Base-by-base conservation (phyloP, 2,329 filamentous ascomycete species). In the Penicillium nordicum region DNA sequence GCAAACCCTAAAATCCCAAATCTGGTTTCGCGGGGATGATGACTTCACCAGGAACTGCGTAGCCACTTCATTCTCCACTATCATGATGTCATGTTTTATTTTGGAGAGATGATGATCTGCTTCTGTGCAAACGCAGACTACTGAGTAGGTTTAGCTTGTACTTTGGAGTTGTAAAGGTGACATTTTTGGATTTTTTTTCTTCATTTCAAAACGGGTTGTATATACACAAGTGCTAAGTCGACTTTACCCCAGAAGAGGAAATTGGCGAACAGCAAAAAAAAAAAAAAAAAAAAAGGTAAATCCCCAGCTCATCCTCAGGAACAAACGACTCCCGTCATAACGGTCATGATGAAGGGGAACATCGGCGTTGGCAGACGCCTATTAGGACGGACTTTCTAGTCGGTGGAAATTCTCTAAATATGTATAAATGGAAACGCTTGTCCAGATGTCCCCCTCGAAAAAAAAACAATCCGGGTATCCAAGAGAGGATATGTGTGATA, bases 251-350 rank as follows among this genome's bases (percentile, higher is more conserved):
- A 18, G 32, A 29, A 18, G 46, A 53, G 29, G 21, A 45, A 32
- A 32, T n/a, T 21, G 51, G 29, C 36, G 29, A 50, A 50, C 34
- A 23, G 40, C 30, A 18, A 18, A 18, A 18, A 18, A 18, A 18
- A 45, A 34, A 18, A 18, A 45, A 34, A 51, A 32, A 52, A 49
- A 57, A 47, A 25, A 29, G 25, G 23, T 25, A 32, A 34, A 30
- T 32, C 32, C 11, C 55, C 55, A 62, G 59, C 50, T 58, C 52
- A 55, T 41, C 41, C 49, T 53, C 46, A 51, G 34, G 46, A 55
- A 58, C 43, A 57, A 58, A 63, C 60, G 58, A 64, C 29, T 54
- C 40, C 62, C 63, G 59, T 62, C 62, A 58, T 64, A 63, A 62
- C 50, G 55, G 58, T 63, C 62, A 60, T 64, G 63, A 63, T 61